Percentiles rank a stretch among this genome's conserved stretches.
Evolutionary conservation across 169 alveolate genomes (phyloP).

Genomic region (Theileria luwenshuni): DNA sequence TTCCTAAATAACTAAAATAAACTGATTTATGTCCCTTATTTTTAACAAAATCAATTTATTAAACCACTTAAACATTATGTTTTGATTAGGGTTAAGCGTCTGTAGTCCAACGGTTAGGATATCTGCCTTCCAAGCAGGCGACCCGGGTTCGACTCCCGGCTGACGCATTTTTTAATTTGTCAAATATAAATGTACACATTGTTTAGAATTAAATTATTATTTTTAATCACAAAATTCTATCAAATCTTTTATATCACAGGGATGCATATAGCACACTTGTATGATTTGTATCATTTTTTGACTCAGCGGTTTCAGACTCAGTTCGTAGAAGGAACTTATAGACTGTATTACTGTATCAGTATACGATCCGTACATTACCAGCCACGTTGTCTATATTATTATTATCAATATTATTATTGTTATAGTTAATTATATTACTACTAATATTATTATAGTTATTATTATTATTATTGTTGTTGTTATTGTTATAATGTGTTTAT

Average conservation of each 20-base stretch:
- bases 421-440: too few relatives aligned
- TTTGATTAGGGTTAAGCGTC: slow-evolving; percentile 76
- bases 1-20: background rate
- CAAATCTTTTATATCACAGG: slow-evolving; percentile 63
- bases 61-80: slow-evolving; percentile 13
- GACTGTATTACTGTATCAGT: slow-evolving; percentile 46
- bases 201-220: slow-evolving; percentile 1
- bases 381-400: slow-evolving; percentile 58
- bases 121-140: slow-evolving; percentile 98
- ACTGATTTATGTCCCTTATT: background rate
- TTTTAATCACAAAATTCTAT: slow-evolving; percentile 27
- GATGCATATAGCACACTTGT: slow-evolving; percentile 70
- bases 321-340: slow-evolving; percentile 26
- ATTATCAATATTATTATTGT: background rate
- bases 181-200: slow-evolving; percentile 4
- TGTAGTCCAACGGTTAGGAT: slow-evolving; percentile 97
- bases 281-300: slow-evolving; percentile 57
- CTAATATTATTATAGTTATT: too few relatives aligned
- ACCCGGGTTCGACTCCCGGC: slow-evolving; percentile 99
- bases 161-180: slow-evolving; percentile 81
- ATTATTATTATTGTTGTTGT: too few relatives aligned
- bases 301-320: slow-evolving; percentile 50
- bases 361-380: slow-evolving; percentile 63
- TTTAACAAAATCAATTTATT: background rate
- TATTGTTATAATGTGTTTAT: too few relatives aligned